Percentiles rank a stretch among this genome's conserved stretches.
These are phyloP conservation scores for Diaporthe sp. DNA, from an alignment of 2,329 filamentous ascomycete genomes.

Conservation along the genomic window DNA sequence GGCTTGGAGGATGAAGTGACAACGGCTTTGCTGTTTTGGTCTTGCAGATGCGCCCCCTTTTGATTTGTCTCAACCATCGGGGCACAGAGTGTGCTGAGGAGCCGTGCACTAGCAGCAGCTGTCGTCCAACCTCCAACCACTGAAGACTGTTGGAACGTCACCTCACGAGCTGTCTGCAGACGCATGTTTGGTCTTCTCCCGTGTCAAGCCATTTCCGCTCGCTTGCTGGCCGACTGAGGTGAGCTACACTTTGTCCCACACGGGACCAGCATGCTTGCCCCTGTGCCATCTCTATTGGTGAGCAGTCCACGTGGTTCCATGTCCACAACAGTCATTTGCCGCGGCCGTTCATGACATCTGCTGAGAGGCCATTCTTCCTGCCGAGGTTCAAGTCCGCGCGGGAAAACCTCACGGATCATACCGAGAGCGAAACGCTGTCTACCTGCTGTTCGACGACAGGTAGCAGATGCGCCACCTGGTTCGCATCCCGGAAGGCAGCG, in stretches of 20 bases:
- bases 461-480: slow-evolving; percentile 78
- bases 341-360: background rate
- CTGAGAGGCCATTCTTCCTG: background rate
- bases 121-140: background rate
- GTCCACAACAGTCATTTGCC: background rate
- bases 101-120: background rate
- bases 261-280: background rate
- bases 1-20: background rate
- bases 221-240: background rate
- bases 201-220: background rate
- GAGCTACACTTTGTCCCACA: background rate
- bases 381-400: background rate
- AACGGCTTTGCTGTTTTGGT: background rate
- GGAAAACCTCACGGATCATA: background rate
- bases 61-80: background rate
- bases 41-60: background rate
- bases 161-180: background rate
- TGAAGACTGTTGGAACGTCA: background rate
- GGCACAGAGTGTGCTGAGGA: background rate
- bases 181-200: no score
- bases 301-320: background rate
- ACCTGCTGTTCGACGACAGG: slow-evolving; percentile 77
- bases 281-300: background rate
- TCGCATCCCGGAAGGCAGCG: slow-evolving; percentile 83
- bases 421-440: slow-evolving; percentile 60